A percentile compares a stretch with the other conserved stretches of the same genome.
Conservation (phyloP, 2,329 filamentous ascomycete genomes). For the Rhytidhysteron rufulum region DNA sequence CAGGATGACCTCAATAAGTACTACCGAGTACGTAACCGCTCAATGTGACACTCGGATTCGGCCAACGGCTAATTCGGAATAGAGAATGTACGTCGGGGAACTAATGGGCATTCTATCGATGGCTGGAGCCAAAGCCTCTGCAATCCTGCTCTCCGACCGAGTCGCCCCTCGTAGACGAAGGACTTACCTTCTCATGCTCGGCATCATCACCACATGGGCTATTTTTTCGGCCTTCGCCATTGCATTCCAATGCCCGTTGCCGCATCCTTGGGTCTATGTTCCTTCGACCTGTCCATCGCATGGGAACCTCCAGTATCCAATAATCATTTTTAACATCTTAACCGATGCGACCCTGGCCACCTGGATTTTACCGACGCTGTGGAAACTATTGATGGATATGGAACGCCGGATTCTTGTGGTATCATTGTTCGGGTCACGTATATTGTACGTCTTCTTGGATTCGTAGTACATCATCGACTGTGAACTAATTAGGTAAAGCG, state of each 20-base stretch:
- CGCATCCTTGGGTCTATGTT: conserved; percentile 2
- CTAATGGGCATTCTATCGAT: conserved; percentile 13
- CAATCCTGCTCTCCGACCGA: conserved; percentile 14
- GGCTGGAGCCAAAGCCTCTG: conserved; percentile 15
- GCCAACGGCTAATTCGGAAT: conserved; percentile 1
- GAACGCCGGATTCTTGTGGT: neutral
- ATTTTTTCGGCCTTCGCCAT: conserved; percentile 11
- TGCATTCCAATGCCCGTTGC: conserved; percentile 10
- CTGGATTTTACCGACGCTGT: conserved; percentile 2
- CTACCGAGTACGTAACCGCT: conserved; percentile 11
- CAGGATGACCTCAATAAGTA: conserved; percentile 6
- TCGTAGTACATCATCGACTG: neutral
- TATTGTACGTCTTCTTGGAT: neutral
- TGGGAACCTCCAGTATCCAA: conserved; percentile 1
- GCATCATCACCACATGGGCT: conserved; percentile 10
- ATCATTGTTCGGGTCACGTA: conserved; percentile 1
- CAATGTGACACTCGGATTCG: neutral
- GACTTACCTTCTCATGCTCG: conserved; percentile 9
- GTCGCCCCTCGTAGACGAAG: conserved; percentile 13
- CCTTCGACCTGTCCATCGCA: neutral
- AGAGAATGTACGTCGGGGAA: conserved; percentile 12
- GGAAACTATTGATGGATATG: conserved; percentile 1
- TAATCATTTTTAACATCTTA: conserved; percentile 1
- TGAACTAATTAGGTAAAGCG: neutral
- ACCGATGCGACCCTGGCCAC: conserved; percentile 1